Conservation (phyloP, 2,329 filamentous ascomycete genomes). For the Shiraia bambusicola region DNA sequence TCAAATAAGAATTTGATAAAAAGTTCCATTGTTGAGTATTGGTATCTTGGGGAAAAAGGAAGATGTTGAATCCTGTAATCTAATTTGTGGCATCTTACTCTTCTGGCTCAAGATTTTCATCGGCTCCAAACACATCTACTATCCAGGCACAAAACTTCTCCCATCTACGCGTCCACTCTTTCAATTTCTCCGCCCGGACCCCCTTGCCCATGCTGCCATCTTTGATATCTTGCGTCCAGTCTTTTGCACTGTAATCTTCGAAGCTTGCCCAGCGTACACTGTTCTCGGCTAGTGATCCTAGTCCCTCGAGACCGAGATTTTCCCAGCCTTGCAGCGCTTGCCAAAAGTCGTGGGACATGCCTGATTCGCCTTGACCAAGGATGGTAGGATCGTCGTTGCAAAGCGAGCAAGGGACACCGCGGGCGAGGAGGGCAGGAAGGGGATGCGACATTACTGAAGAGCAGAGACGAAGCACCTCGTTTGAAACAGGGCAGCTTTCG, state of each 20-base stretch:
- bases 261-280: conserved; percentile 88
- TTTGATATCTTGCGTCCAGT: conserved; percentile 73
- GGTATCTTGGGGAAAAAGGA: not conserved
- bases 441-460: conserved; percentile 76
- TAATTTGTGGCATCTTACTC: conserved; percentile 30
- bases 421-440: conserved; percentile 77
- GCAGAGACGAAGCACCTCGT: conserved; percentile 81
- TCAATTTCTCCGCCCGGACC: conserved; percentile 69
- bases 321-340: conserved; percentile 89
- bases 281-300: conserved; percentile 88
- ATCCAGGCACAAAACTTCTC: conserved; percentile 92
- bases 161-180: conserved; percentile 79
- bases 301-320: conserved; percentile 81
- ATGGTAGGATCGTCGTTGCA: conserved; percentile 92
- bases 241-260: conserved; percentile 70
- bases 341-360: conserved; percentile 93
- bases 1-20: no score
- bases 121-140: conserved; percentile 69
- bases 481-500: conserved; percentile 88
- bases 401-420: conserved; percentile 79
- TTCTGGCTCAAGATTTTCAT: conserved; percentile 51
- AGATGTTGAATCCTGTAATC: not conserved
- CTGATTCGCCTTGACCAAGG: conserved; percentile 76
- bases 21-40: no score
- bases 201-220: conserved; percentile 72